These are phyloP conservation scores for Gardenia jasminoides DNA, from an alignment of 257 asterid species.

Conservation along the genomic window DNA sequence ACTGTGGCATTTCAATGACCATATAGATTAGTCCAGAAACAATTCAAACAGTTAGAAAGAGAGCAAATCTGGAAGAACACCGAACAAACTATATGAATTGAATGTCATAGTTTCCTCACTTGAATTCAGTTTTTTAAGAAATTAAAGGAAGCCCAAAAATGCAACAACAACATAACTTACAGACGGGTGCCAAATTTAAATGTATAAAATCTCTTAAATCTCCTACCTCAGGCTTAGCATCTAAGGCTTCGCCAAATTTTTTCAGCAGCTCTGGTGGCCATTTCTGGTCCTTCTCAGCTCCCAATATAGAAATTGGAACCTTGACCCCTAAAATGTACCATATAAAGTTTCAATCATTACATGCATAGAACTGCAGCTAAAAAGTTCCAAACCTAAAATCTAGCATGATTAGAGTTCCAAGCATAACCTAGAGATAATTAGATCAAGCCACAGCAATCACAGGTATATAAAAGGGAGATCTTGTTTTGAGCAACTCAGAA, in stretches of 20 bases:
- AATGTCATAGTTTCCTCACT: not conserved
- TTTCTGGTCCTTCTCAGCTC: conserved; percentile 51
- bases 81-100: not conserved
- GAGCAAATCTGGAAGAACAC: not conserved
- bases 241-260: conserved; percentile 40
- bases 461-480: not conserved
- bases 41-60: not conserved
- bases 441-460: not conserved
- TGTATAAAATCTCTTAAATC: not conserved
- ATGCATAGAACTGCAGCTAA: not conserved
- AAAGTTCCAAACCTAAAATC: not conserved
- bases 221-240: conserved; percentile 52
- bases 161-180: not conserved
- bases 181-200: not conserved
- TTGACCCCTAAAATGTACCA: conserved; percentile 40
- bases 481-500: not conserved
- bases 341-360: not conserved
- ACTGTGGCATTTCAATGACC: too few relatives aligned
- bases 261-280: conserved; percentile 53
- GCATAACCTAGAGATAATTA: not conserved
- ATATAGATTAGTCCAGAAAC: not conserved
- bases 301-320: conserved; percentile 56
- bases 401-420: not conserved
- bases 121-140: not conserved
- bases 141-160: not conserved